Evolutionary conservation across 495 filamentous ascomycete genomes (phyloP), one percentile per base, ranked within the genome.

Genomic region (Penicillium maclennaniae): DNA sequence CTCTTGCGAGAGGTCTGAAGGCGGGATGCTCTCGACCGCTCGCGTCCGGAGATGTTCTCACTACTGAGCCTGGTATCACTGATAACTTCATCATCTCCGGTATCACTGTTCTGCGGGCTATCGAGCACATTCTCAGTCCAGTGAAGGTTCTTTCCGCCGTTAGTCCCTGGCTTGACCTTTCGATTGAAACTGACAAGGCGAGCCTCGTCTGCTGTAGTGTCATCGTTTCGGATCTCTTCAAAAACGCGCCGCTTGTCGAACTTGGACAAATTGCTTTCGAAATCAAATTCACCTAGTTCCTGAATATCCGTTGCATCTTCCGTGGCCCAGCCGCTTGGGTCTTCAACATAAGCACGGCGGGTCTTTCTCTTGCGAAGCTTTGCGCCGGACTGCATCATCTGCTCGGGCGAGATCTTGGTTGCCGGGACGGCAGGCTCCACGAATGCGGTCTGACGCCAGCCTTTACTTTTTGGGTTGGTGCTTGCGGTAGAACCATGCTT

Each of bases 301-400:
- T 96, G 92, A n/a, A 96, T 91, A 69, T 98, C 93, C 2, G 91
- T 95, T 21, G 91, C 91, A 69, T 97, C 92, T 66, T 95, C 93
- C 0, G 92, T 97, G 37, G 90, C 91, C 93, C 93, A 98, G 12
- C 91, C 93, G 71, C 87, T 95, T 17, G 88, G 80, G 55, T 86
- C 78, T 20, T 81, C 80, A 10, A 75, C 73, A 23, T 78, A 76
- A 45, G 74, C 67, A 27, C 75, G 72, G 28, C 76, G 79, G 51
- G 76, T 74, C 60, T 72, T 79, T 66, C 77, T 80, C 79, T 63
- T 85, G 65, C 59, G 78, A 70, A 67, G 78, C 71, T 69, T 62
- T 20, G 64, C 58, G 53, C 60, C 68, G 39, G 61, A 46, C 26
- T 61, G 61, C 16, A 47, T 23, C n/a, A 49, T 47, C n/a, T 42